A percentile compares a stretch with the other conserved stretches of the same genome.
Conservation (phyloP, 1,284 basidiomycete species). For the Omphalotus olearius region DNA sequence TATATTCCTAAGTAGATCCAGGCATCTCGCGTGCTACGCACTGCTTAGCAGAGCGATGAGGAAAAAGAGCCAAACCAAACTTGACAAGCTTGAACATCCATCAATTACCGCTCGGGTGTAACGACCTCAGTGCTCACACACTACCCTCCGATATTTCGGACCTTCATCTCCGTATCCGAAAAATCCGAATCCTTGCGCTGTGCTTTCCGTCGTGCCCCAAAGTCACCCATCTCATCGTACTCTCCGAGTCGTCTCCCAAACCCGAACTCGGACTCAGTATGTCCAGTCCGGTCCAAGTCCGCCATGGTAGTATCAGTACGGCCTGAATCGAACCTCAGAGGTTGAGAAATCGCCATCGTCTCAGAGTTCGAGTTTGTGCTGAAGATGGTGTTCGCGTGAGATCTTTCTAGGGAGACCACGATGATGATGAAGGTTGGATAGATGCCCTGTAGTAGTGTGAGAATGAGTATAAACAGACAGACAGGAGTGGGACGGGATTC, state of each 20-base stretch:
- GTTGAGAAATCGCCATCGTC: constrained; percentile 7
- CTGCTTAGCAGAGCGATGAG: too few species aligned
- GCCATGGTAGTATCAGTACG: background rate
- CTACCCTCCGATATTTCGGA: too few species aligned
- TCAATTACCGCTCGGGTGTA: too few species aligned
- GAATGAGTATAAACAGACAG: background rate
- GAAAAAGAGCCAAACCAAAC: too few species aligned
- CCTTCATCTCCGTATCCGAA: too few species aligned
- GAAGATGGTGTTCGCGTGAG: constrained; percentile 11
- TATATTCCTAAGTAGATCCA: too few species aligned
- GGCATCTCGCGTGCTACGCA: too few species aligned
- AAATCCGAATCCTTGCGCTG: too few species aligned
- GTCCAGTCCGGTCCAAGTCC: too few species aligned
- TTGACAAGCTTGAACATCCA: too few species aligned
- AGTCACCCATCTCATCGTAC: background rate
- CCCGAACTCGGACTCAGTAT: background rate
- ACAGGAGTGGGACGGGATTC: background rate
- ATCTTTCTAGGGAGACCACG: constrained; percentile 12
- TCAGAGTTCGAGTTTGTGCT: constrained; percentile 1
- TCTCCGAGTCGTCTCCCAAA: background rate
- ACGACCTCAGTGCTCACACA: too few species aligned
- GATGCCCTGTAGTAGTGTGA: constrained; percentile 3
- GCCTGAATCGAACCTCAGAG: constrained; percentile 1
- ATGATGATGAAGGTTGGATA: constrained; percentile 13
- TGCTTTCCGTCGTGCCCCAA: too few species aligned